Percentiles rank a stretch among this genome's conserved stretches.
Conservation (phyloP, 768 basidiomycete genomes). For the Rhodosporidiobolus sp. region DNA sequence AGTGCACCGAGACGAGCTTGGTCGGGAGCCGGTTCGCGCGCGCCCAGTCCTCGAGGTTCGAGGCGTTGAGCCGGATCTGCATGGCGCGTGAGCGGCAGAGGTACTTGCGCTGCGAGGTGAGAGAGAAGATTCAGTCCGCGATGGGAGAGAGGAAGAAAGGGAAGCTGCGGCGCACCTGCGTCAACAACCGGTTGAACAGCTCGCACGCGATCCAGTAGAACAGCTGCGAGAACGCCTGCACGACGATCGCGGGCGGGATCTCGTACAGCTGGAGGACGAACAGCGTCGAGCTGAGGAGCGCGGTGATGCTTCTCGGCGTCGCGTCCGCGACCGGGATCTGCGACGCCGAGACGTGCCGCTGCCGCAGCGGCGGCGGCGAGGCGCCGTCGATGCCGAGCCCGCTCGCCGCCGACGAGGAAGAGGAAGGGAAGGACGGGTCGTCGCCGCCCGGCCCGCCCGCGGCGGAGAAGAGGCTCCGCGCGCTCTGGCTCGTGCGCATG, state of each 20-base stretch:
- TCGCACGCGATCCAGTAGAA: constrained; percentile 93
- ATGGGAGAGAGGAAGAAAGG: neutral
- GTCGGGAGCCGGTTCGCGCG: constrained; percentile 72
- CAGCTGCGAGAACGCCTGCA: constrained; percentile 95
- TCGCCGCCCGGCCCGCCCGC: neutral
- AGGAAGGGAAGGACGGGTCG: no score
- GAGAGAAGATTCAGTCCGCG: neutral
- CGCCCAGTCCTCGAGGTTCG: constrained; percentile 86
- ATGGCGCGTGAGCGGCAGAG: constrained; percentile 86
- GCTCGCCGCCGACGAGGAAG: neutral
- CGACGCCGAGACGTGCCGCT: constrained; percentile 16
- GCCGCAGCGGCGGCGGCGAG: neutral
- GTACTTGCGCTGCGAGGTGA: constrained; percentile 78
- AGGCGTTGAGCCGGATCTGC: constrained; percentile 83
- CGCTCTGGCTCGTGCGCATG: constrained; percentile 18
- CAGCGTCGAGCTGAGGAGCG: constrained; percentile 80
- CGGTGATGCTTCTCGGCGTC: constrained; percentile 59
- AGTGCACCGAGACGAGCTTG: constrained; percentile 69
- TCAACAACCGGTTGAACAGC: constrained; percentile 53
- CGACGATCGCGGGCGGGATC: constrained; percentile 77
- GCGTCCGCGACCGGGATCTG: constrained; percentile 10
- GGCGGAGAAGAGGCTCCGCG: constrained; percentile 28
- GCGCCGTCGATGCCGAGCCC: neutral
- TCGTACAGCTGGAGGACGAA: constrained; percentile 78
- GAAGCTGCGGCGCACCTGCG: constrained; percentile 33